These are phyloP conservation scores for Metschnikowia lunata DNA, from an alignment of 805 yeast species.

Conservation along the genomic window DNA sequence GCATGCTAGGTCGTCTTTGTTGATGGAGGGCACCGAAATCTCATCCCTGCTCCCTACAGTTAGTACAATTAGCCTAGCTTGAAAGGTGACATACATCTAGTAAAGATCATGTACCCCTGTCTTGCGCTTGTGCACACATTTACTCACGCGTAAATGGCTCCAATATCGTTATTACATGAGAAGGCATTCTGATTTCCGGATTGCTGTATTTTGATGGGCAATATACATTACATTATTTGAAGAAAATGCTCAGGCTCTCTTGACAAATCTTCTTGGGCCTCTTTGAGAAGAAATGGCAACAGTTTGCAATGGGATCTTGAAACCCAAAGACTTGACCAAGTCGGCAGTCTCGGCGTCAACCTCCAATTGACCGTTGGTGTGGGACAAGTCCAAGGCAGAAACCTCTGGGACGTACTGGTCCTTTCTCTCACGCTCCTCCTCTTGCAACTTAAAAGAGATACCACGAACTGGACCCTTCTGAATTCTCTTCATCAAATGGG, in stretches of 20 bases:
- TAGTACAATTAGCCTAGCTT: too few species aligned
- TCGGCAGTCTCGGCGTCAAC: constrained; percentile 96
- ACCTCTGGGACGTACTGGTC: constrained; percentile 99
- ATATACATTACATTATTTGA: constrained; percentile 20
- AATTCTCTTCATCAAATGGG: constrained; percentile 99
- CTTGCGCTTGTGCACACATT: too few species aligned
- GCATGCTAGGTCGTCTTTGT: too few species aligned
- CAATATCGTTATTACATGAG: too few species aligned
- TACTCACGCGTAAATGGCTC: too few species aligned
- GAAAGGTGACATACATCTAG: too few species aligned
- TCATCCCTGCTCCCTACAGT: too few species aligned
- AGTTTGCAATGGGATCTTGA: constrained; percentile 78
- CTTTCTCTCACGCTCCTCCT: constrained; percentile 99
- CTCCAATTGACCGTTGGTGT: constrained; percentile 93
- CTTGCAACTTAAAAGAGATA: constrained; percentile 99
- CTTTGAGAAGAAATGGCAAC: constrained; percentile 86
- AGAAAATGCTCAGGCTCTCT: constrained; percentile 60
- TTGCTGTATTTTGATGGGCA: constrained; percentile 10
- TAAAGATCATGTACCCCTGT: too few species aligned
- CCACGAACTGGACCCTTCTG: constrained; percentile 99
- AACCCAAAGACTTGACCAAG: constrained; percentile 90
- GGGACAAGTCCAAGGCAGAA: constrained; percentile 97
- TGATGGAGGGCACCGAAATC: too few species aligned
- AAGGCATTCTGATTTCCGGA: background rate
- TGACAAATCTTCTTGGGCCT: constrained; percentile 86